Evolutionary conservation across 257 asterid species (phyloP).

Genomic region (Solanum sejunctum): DNA sequence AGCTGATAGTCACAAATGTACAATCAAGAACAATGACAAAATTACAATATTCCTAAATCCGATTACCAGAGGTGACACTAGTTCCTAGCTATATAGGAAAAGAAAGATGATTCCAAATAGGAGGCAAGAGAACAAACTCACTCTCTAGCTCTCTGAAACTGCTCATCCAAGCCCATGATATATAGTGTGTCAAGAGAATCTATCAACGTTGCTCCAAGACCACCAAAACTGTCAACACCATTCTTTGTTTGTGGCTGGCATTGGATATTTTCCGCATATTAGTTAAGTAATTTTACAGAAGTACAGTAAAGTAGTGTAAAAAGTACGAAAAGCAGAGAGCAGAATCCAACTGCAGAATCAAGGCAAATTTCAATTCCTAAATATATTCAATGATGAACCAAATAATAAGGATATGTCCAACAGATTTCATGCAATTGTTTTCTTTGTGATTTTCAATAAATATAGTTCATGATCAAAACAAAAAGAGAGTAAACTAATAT

Average conservation of each 20-base stretch:
- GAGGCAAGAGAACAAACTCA: conserved; percentile 31
- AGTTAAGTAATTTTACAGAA: background rate
- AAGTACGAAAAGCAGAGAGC: background rate
- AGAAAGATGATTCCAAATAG: background rate
- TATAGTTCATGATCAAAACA: background rate
- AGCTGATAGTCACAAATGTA: background rate
- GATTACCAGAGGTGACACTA: background rate
- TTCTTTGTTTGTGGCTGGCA: conserved; percentile 81
- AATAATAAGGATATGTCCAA: background rate
- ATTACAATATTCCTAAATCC: background rate
- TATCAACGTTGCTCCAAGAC: conserved; percentile 95
- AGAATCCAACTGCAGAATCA: background rate
- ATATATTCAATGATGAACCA: background rate
- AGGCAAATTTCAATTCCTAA: background rate
- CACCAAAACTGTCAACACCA: conserved; percentile 97
- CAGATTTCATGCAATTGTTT: background rate
- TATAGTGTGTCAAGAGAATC: conserved; percentile 94
- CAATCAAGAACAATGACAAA: background rate
- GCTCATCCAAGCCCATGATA: conserved; percentile 95
- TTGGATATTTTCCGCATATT: conserved; percentile 10
- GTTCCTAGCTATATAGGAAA: background rate
- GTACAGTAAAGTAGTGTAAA: background rate
- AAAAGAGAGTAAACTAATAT: background rate
- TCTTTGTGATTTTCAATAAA: background rate
- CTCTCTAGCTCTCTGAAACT: conserved; percentile 93